Conservation (phyloP, 2,329 filamentous ascomycete genomes). For the Penicillium psychrosexuale region DNA sequence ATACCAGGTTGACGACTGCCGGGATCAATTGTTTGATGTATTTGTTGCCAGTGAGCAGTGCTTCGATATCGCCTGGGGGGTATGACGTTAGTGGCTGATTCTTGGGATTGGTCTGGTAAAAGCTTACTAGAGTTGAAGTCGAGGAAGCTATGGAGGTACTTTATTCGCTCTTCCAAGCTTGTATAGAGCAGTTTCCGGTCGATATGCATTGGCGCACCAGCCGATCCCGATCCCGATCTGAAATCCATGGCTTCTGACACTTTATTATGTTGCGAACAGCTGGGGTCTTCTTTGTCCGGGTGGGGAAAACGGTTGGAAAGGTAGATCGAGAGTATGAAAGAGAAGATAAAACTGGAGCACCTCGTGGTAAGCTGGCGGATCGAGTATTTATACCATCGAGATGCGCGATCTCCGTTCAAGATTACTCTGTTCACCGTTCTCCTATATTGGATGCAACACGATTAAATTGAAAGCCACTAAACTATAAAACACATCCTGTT, state of each 20-base stretch:
- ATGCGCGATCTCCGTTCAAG: not conserved
- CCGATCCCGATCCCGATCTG: conserved; percentile 7
- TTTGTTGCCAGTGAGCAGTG: conserved; percentile 65
- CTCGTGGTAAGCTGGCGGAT: conserved; percentile 14
- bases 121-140: conserved; percentile 68
- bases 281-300: not conserved
- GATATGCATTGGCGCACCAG: conserved; percentile 52
- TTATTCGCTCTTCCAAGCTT: conserved; percentile 64
- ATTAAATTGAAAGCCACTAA: not conserved
- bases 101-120: not conserved
- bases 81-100: not conserved
- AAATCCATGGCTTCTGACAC: conserved; percentile 16
- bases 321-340: not conserved
- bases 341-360: conserved; percentile 11
- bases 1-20: conserved; percentile 78
- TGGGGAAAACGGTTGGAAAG: not conserved
- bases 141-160: conserved; percentile 71
- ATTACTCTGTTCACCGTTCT: not conserved
- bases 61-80: conserved; percentile 64
- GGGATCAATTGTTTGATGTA: conserved; percentile 81
- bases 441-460: not conserved
- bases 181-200: conserved; percentile 70
- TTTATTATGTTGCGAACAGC: not conserved
- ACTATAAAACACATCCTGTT: not conserved
- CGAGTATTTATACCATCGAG: conserved; percentile 15